A percentile compares a stretch with the other conserved stretches of the same genome.
Evolutionary conservation across 1,139 yeast genomes (phyloP).

Genomic region (Sugiyamaella neomexicana): DNA sequence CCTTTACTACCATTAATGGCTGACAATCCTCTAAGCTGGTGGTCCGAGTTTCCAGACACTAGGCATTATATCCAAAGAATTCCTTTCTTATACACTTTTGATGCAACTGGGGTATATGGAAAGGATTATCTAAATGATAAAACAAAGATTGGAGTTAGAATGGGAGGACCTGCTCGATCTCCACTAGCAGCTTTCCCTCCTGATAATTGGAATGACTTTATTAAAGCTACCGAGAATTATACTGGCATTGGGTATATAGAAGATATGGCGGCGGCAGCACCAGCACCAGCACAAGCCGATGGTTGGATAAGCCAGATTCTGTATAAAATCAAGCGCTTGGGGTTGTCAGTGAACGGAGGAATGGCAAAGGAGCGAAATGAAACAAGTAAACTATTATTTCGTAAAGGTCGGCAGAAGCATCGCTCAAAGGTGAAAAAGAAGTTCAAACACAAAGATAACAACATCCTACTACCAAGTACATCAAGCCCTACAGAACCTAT

Average conservation of each 20-base stretch:
- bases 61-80: slow-evolving; percentile 19
- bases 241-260: slow-evolving; percentile 12
- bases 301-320: too few species aligned
- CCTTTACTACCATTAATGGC: slow-evolving; percentile 30
- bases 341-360: not conserved
- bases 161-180: not conserved
- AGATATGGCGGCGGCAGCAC: not conserved
- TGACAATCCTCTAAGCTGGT: slow-evolving; percentile 26
- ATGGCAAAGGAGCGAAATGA: not conserved
- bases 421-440: not conserved
- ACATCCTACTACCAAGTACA: not conserved
- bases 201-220: slow-evolving; percentile 21
- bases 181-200: slow-evolving; percentile 7
- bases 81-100: slow-evolving; percentile 21
- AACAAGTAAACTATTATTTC: not conserved
- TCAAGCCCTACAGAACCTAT: not conserved
- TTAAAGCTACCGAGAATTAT: slow-evolving; percentile 25
- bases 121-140: not conserved
- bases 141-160: not conserved
- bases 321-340: too few species aligned
- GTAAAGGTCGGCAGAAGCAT: not conserved
- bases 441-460: not conserved
- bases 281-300: not conserved
- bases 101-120: slow-evolving; percentile 1
- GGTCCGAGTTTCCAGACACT: slow-evolving; percentile 25